Conservation (phyloP, 2,329 filamentous ascomycete genomes). For the Fusarium sulawesiense region DNA sequence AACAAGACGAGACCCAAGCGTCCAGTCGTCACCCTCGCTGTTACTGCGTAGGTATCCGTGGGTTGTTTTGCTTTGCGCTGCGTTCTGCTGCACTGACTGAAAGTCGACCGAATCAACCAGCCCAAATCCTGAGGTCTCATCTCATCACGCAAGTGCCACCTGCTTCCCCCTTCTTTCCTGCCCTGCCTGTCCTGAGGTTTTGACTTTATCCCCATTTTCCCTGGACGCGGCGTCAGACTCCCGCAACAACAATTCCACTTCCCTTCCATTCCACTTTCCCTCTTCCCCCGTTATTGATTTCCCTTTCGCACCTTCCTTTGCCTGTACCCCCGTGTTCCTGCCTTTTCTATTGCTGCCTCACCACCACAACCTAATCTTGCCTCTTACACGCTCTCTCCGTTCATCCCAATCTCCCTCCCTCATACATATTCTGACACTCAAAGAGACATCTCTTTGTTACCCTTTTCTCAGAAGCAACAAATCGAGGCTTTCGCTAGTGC, state of each 20-base stretch:
- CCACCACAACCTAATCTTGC: slow-evolving; percentile 43
- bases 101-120: slow-evolving; percentile 1
- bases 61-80: neutral
- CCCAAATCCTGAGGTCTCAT: slow-evolving; percentile 1
- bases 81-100: slow-evolving; percentile 3
- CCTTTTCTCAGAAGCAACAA: slow-evolving; percentile 39
- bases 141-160: slow-evolving; percentile 34
- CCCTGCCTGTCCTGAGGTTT: slow-evolving; percentile 32
- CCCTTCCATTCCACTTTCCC: slow-evolving; percentile 41
- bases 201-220: slow-evolving; percentile 42
- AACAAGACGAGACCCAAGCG: slow-evolving; percentile 34
- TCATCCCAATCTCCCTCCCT: slow-evolving; percentile 41
- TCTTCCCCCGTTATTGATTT: slow-evolving; percentile 35
- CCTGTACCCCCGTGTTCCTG: slow-evolving; percentile 37
- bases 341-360: slow-evolving; percentile 43
- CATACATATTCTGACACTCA: slow-evolving; percentile 43
- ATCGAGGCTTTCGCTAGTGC: slow-evolving; percentile 63
- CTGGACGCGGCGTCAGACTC: slow-evolving; percentile 44
- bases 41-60: neutral
- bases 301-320: slow-evolving; percentile 46
- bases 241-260: slow-evolving; percentile 47
- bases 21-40: slow-evolving; percentile 17
- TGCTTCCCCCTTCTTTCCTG: slow-evolving; percentile 32
- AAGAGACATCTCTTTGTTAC: slow-evolving; percentile 36
- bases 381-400: slow-evolving; percentile 45